A percentile compares a stretch with the other conserved stretches of the same genome.
Evolutionary conservation across 2,329 filamentous ascomycete species (phyloP).

Genomic region (Paradendryphiella salina): DNA sequence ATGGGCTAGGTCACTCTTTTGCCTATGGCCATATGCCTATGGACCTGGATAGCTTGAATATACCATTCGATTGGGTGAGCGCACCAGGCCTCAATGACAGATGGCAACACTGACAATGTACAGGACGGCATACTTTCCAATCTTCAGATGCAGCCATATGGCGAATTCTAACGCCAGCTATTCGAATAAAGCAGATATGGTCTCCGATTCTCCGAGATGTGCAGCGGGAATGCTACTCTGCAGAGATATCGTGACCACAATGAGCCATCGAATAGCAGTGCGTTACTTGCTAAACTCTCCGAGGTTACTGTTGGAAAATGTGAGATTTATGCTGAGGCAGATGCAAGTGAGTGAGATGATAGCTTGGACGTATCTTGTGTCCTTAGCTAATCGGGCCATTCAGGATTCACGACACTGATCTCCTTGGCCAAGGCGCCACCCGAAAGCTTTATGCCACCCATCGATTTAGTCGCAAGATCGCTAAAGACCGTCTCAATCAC

Average conservation of each 20-base stretch:
- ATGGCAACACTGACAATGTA: neutral
- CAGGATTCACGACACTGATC: neutral
- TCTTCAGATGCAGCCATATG: conserved; percentile 13
- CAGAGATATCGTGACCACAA: too few relatives aligned
- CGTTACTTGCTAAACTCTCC: neutral
- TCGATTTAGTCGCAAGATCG: neutral
- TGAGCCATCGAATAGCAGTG: neutral
- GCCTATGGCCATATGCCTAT: conserved; percentile 25
- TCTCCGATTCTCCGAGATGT: neutral
- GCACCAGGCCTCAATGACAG: neutral
- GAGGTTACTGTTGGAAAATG: neutral
- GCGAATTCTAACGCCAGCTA: neutral
- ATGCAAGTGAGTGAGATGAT: neutral
- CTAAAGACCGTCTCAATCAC: neutral
- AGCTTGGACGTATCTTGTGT: neutral
- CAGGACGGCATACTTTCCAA: conserved; percentile 20
- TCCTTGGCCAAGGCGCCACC: neutral
- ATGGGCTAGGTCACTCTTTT: conserved; percentile 20
- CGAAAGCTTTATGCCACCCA: neutral
- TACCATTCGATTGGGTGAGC: conserved; percentile 34
- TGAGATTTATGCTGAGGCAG: neutral
- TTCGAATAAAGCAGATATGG: neutral
- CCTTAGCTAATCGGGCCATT: neutral
- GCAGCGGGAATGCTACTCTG: neutral
- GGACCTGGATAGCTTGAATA: conserved; percentile 24